These are phyloP conservation scores for Microcos paniculata DNA, from an alignment of 345 rosid genomes.

Conservation along the genomic window DNA sequence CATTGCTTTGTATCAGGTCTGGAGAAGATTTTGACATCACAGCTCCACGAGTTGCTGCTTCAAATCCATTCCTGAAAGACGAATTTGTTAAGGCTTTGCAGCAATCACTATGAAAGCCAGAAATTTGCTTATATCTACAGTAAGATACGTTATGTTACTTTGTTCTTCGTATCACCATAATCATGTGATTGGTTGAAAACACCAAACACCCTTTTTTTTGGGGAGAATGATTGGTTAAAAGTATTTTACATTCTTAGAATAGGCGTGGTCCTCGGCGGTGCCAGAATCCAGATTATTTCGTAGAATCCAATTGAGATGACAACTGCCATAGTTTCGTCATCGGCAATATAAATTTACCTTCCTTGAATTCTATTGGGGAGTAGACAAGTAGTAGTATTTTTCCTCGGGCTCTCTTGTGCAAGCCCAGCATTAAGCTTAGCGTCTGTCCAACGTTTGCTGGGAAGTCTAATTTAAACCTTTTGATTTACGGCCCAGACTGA, in stretches of 20 bases:
- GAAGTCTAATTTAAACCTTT: background rate
- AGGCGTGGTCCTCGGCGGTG: background rate
- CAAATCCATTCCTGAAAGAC: conserved; percentile 73
- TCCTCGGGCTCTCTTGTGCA: background rate
- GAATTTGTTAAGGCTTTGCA: conserved; percentile 66
- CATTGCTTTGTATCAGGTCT: conserved; percentile 50
- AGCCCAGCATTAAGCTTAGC: background rate
- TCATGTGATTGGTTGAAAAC: background rate
- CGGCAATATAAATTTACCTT: conserved; percentile 2
- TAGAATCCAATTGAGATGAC: background rate
- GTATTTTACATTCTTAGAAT: conserved; percentile 5
- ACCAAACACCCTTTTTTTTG: background rate
- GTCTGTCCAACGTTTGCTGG: background rate
- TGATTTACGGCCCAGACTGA: no score
- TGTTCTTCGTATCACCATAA: background rate
- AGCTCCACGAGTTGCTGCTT: conserved; percentile 79
- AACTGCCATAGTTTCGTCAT: background rate
- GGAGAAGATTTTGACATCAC: conserved; percentile 87
- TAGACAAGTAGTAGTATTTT: background rate
- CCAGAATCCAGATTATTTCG: conserved; percentile 1
- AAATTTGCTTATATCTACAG: background rate
- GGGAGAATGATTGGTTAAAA: background rate
- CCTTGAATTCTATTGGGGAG: background rate
- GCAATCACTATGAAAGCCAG: conserved; percentile 10
- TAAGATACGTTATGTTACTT: background rate